Evolutionary conservation across 1,284 basidiomycete species (phyloP), one percentile per base, ranked within the genome.

Genomic region (Mycosarcoma maydis): DNA sequence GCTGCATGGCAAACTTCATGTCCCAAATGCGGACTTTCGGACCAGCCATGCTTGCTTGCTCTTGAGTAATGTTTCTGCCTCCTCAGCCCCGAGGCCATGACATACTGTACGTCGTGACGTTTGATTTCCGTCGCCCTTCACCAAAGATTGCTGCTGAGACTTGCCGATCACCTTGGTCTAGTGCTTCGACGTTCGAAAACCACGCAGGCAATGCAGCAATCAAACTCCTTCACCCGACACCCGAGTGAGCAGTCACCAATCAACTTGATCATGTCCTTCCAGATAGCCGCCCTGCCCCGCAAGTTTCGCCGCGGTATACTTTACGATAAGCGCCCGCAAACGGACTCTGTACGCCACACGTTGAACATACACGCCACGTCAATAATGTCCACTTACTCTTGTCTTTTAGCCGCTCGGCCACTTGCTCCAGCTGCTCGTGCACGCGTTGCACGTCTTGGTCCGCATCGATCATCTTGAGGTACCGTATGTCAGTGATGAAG

Each of bases 391-490:
- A 61, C 64, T 67, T 33, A 61, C 58, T 48, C 22, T 57, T 64
- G 36, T 64, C 17, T 8, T 48, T 44, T 4, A 51, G 30, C 10
- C 42, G 29, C 23, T 67, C 42, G 32, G 48, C 52, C 20, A 68
- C 46, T 8, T 45, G 42, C 39, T 68, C 59, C 19, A 62, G 50
- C 37, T 45, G 27, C 32, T 42, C 34, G 51, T 68, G 65, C 27
- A 68, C 57, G 24, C 64, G 51, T 19, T 57, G 52, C n/a, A 60
- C 59, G 27, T 68, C 59, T 29, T 43, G 43, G 22, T 68, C 65
- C 40, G 51, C 53, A 49, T 53, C 56, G 38, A 68, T 59, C 49
- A 53, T 39, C 30, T 47, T 20, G 13, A 64, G 46, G 20, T 57
- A 45, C 17, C 37, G 27, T 1, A 45, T 4, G 47, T 57, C 54